Evolutionary conservation across 1,284 basidiomycete species (phyloP).

Genomic region (Leccinum variabile): DNA sequence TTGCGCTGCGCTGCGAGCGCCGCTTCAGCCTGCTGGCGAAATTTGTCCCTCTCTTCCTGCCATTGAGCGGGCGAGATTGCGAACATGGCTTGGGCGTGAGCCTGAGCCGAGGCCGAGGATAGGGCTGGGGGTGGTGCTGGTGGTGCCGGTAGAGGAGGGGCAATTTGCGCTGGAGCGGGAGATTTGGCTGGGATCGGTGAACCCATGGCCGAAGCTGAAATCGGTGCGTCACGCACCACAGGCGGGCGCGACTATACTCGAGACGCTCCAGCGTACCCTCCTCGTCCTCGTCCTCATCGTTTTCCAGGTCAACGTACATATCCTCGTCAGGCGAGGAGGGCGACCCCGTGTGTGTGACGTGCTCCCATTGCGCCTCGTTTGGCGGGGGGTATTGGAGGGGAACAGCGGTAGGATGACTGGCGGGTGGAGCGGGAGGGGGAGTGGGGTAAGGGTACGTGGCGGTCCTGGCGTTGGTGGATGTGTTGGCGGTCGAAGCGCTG

Average conservation of each 20-base stretch:
- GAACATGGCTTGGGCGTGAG: not conserved
- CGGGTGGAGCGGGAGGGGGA: too few relatives aligned
- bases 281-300: not conserved
- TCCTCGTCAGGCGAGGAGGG: not conserved
- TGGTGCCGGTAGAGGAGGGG: not conserved
- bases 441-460: not conserved
- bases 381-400: too few relatives aligned
- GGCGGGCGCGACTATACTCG: conserved; percentile 14
- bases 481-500: not conserved
- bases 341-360: too few relatives aligned
- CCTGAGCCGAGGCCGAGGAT: not conserved
- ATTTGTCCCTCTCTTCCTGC: conserved; percentile 16
- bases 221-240: not conserved
- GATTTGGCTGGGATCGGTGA: not conserved
- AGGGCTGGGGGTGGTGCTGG: not conserved
- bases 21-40: conserved; percentile 16
- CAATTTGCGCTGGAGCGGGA: not conserved
- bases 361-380: too few relatives aligned
- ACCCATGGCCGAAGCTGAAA: not conserved
- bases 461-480: not conserved
- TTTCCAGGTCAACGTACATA: not conserved
- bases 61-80: not conserved
- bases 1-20: conserved; percentile 16
- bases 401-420: too few relatives aligned
- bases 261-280: conserved; percentile 18